These are phyloP conservation scores for Annona squamosa DNA, from an alignment of 164 flowering plant genomes.

Conservation along the genomic window DNA sequence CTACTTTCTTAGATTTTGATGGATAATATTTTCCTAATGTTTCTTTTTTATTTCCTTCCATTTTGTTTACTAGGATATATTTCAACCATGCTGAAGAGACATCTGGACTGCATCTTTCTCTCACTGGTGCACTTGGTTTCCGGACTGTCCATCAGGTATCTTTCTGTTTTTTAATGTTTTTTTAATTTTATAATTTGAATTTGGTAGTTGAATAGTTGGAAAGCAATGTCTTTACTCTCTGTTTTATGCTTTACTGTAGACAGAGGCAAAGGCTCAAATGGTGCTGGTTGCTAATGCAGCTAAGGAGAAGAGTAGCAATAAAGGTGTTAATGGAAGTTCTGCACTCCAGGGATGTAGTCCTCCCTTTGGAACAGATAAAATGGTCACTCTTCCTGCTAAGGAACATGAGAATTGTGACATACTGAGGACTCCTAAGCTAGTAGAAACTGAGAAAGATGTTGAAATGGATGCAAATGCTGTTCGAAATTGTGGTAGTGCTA, in stretches of 20 bases:
- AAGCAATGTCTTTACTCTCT: not conserved
- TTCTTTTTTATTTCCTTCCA: not conserved
- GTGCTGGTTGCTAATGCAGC: slow-evolving; percentile 50
- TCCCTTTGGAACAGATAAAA: slow-evolving; percentile 14
- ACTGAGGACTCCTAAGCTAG: slow-evolving; percentile 55
- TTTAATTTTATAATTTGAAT: too few species aligned
- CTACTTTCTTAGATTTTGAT: not conserved
- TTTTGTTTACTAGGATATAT: slow-evolving; percentile 32
- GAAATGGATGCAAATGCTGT: slow-evolving; percentile 12
- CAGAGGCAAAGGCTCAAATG: slow-evolving; percentile 69
- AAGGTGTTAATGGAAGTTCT: slow-evolving; percentile 3
- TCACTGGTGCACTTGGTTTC: slow-evolving; percentile 80
- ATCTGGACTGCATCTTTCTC: slow-evolving; percentile 56
- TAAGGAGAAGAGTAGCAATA: slow-evolving; percentile 17
- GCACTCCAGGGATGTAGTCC: slow-evolving; percentile 17
- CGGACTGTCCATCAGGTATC: slow-evolving; percentile 81
- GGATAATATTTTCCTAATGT: not conserved
- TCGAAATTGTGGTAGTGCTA: slow-evolving; percentile 17
- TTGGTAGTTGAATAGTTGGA: not conserved
- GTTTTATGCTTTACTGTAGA: slow-evolving; percentile 29
- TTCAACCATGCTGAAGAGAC: slow-evolving; percentile 55
- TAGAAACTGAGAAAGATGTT: slow-evolving; percentile 28
- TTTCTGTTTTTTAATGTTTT: not conserved
- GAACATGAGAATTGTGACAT: slow-evolving; percentile 53
- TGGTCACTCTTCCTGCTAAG: slow-evolving; percentile 19